Percentiles rank a stretch among this genome's conserved stretches.
These are phyloP conservation scores for Blastobotrys robertii DNA, from an alignment of 805 yeast genomes.

Conservation along the genomic window DNA sequence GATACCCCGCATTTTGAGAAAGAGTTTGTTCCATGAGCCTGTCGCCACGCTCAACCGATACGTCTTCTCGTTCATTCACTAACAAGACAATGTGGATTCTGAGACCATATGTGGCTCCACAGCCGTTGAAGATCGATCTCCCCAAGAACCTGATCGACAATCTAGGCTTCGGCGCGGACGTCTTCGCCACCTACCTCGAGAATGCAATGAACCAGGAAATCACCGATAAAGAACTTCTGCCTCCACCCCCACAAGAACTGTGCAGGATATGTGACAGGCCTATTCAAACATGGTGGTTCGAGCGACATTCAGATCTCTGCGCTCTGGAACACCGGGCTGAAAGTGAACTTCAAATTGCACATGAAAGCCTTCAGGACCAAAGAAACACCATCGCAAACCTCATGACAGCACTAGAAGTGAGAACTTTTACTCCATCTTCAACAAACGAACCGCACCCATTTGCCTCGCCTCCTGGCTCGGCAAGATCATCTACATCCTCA, in stretches of 20 bases:
- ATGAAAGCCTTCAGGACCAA: constrained; percentile 71
- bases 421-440: background rate
- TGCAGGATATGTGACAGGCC: constrained; percentile 88
- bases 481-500: constrained; percentile 1
- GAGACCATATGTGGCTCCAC: constrained; percentile 60
- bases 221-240: constrained; percentile 45
- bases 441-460: constrained; percentile 1
- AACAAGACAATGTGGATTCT: constrained; percentile 77
- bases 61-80: too few species aligned
- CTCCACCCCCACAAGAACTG: constrained; percentile 71
- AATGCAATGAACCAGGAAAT: constrained; percentile 54
- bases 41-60: too few species aligned
- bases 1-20: too few species aligned
- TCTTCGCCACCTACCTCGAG: constrained; percentile 65
- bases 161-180: constrained; percentile 82
- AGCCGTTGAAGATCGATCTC: constrained; percentile 52
- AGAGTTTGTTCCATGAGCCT: too few species aligned
- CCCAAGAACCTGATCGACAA: constrained; percentile 62
- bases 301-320: constrained; percentile 81
- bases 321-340: constrained; percentile 74
- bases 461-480: constrained; percentile 12
- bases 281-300: constrained; percentile 96
- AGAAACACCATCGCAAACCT: constrained; percentile 34
- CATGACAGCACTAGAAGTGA: constrained; percentile 25
- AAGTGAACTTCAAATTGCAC: constrained; percentile 62